These are phyloP conservation scores for Thielaviopsis musarum DNA, from an alignment of 2,329 filamentous ascomycete genomes.

Conservation along the genomic window DNA sequence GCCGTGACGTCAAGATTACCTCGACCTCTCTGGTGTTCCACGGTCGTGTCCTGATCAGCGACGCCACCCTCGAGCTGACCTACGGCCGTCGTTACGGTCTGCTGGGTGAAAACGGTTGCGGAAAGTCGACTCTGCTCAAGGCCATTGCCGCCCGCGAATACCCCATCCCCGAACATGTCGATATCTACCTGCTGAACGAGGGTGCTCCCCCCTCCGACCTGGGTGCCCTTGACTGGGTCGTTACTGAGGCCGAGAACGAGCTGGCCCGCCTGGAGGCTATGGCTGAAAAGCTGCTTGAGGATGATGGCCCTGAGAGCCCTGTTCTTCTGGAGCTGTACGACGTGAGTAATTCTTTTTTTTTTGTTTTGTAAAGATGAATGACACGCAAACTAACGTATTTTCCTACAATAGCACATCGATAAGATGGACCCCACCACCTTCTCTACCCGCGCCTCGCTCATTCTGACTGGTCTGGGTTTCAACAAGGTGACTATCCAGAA, in stretches of 20 bases:
- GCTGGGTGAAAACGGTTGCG: constrained; percentile 96
- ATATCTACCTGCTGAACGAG: constrained; percentile 97
- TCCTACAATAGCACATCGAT: constrained; percentile 66
- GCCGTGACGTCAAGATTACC: constrained; percentile 93
- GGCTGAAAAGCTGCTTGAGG: constrained; percentile 80
- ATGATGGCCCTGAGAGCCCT: constrained; percentile 79
- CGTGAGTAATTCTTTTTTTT: constrained; percentile 33
- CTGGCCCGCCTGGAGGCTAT: constrained; percentile 76
- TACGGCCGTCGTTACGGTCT: constrained; percentile 88
- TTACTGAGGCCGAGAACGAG: constrained; percentile 84
- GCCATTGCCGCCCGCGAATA: constrained; percentile 86
- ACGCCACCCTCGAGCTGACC: constrained; percentile 83
- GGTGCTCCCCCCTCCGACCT: constrained; percentile 78
- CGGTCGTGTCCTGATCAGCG: constrained; percentile 87
- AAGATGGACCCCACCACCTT: constrained; percentile 98
- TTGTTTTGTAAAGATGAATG: constrained; percentile 4
- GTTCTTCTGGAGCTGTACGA: constrained; percentile 91
- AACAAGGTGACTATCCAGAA: constrained; percentile 97
- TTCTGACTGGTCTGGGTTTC: constrained; percentile 96
- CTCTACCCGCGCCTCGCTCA: constrained; percentile 84
- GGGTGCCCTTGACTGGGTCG: constrained; percentile 93
- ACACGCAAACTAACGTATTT: constrained; percentile 13
- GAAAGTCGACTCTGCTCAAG: constrained; percentile 96
- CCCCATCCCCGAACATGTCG: constrained; percentile 88
- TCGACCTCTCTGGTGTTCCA: constrained; percentile 92